phyloP scores from a whole-genome alignment of 2,329 filamentous ascomycete genomes.

The Neofusicoccum umdonicola region DNA sequence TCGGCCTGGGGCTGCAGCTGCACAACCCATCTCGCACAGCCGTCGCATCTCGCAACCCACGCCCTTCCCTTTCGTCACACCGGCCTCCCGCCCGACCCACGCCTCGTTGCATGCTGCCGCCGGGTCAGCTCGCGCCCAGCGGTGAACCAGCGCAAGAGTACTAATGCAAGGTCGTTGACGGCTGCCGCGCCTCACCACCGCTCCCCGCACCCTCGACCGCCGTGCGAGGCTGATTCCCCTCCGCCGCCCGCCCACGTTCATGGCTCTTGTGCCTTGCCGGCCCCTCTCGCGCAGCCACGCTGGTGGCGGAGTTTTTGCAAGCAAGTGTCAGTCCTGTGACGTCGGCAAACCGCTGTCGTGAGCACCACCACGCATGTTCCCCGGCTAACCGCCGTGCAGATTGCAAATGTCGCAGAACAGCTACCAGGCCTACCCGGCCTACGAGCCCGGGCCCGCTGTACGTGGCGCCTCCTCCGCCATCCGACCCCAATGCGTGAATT shows the following conservation, averaged over 20 bases:
- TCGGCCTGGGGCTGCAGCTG: not conserved
- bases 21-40: conserved; percentile 1
- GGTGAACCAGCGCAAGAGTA: conserved; percentile 4
- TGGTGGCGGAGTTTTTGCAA: not conserved
- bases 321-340: not conserved
- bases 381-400: not conserved
- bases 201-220: conserved; percentile 7
- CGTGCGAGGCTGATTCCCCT: conserved; percentile 3
- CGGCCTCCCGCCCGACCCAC: not conserved
- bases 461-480: not conserved
- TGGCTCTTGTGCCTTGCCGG: not conserved
- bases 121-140: not conserved
- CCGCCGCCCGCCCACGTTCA: not conserved
- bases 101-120: not conserved
- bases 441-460: not conserved
- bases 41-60: not conserved
- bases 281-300: not conserved
- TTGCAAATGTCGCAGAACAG: conserved; percentile 4
- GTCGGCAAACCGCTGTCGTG: not conserved
- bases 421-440: not conserved
- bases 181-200: not conserved
- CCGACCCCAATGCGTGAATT: not conserved
- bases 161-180: conserved; percentile 1
- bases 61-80: conserved; percentile 6
- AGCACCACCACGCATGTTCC: not conserved